Conservation (phyloP, 345 rosid genomes). For the Salix brachista region DNA sequence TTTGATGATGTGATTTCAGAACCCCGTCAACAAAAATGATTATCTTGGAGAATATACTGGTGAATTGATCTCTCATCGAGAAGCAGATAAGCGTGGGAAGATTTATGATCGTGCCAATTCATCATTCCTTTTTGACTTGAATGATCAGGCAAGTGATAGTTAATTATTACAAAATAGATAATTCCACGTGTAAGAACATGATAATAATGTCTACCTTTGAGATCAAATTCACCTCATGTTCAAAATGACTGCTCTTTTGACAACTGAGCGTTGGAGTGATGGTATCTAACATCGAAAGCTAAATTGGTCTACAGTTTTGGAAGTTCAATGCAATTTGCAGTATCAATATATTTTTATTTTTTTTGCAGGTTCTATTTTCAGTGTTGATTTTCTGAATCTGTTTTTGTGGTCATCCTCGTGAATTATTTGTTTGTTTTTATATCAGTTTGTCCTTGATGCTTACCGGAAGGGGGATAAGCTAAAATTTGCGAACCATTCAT, state of each 20-base stretch:
- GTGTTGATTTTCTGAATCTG: background rate
- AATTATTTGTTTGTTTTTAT: background rate
- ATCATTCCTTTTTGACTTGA: constrained; percentile 93
- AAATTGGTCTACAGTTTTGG: background rate
- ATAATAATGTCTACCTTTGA: background rate
- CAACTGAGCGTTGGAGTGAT: background rate
- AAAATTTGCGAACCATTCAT: constrained; percentile 93
- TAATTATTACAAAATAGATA: background rate
- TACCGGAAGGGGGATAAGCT: constrained; percentile 97
- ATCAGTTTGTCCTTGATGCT: constrained; percentile 92
- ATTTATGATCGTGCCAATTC: constrained; percentile 97
- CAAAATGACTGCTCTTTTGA: background rate
- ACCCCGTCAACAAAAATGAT: constrained; percentile 87
- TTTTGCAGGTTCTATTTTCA: background rate
- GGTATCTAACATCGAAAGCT: background rate
- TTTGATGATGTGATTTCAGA: constrained; percentile 46
- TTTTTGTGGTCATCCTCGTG: background rate
- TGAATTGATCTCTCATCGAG: constrained; percentile 86
- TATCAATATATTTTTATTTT: too few relatives aligned
- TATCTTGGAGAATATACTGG: constrained; percentile 99
- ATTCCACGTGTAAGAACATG: background rate
- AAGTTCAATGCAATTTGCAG: background rate
- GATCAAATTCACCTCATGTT: background rate
- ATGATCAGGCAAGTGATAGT: constrained; percentile 76
- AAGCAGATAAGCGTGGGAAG: constrained; percentile 98